Evolutionary conservation across 1,139 yeast species (phyloP), one percentile per base, ranked within the genome.

Genomic region (Yamadazyma siamensis): DNA sequence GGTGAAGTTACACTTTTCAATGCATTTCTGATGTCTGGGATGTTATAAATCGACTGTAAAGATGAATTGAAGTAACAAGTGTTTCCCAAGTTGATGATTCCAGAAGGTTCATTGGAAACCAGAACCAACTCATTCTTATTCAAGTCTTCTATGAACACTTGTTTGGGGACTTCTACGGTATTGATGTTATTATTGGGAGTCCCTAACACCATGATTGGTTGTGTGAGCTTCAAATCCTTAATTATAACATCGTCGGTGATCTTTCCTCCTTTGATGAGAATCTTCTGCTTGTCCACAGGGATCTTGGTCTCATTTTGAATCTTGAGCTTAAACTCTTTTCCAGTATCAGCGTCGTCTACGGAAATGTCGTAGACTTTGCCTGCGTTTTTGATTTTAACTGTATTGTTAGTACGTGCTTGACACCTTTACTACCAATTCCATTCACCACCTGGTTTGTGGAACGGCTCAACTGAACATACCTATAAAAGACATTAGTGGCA

Each of bases 11-110:
- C 42, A 11, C 41, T 43, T 21, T 46, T 41, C 24, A 75, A 49
- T 25, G 56, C 59, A 11, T 54, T 53, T 22, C 56, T 50, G 26
- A 85, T 54, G 50, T 82, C 94, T 15, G 78, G 75, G 30, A 87
- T 73, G 32, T 77, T 74, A 44, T 74, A 77, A 41, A 91, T 59
- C 1, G 89, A 80, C 57, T 91, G 98, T 41, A 91, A 63, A 3
- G 96, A 79, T 1, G 96, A 80, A 55, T 91, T 91, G 59, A 91
- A 72, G 58, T 91, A 91, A 58, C 98, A 94, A 2, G 98, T 91
- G 52, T 94, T 91, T 14, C 98, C 98, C 52, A 88, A 65, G 53
- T 91, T 91, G 35, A 75, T 72, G 39, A 91, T 68, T 1, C 99
- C 99, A 23, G 85, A 71, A 3, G 98, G 98, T 15, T 75, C 70